Conservation (phyloP, 441 rosid species). For the Erodium chrysanthum region DNA sequence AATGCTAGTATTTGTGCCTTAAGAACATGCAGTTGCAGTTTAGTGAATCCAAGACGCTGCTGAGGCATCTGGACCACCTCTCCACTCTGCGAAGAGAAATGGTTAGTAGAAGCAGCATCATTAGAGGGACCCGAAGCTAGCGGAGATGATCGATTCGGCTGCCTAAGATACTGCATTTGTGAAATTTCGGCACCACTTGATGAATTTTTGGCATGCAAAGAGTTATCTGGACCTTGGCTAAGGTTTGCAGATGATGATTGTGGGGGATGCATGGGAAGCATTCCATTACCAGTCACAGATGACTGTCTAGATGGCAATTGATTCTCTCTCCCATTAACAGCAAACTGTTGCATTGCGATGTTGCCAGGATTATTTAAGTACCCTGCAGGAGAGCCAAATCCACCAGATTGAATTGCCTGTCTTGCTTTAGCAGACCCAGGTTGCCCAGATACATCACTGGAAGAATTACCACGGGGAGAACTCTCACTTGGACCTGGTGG, state of each 20-base stretch:
- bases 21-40: constrained; percentile 92
- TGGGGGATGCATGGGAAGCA: constrained; percentile 60
- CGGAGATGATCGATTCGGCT: constrained; percentile 47
- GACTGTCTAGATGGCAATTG: constrained; percentile 52
- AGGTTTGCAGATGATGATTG: constrained; percentile 43
- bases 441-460: constrained; percentile 75
- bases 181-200: constrained; percentile 39
- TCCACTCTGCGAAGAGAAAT: constrained; percentile 42
- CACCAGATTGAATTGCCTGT: constrained; percentile 37
- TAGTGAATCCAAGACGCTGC: constrained; percentile 68
- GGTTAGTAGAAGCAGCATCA: constrained; percentile 38
- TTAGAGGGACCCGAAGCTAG: constrained; percentile 44
- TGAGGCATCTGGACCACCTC: constrained; percentile 43
- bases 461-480: constrained; percentile 74
- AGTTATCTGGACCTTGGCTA: constrained; percentile 46
- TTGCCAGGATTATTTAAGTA: constrained; percentile 33
- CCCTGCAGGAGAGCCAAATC: constrained; percentile 53
- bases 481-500: constrained; percentile 57
- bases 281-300: constrained; percentile 51
- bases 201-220: constrained; percentile 41
- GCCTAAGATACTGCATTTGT: constrained; percentile 65
- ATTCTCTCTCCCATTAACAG: constrained; percentile 59
- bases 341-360: constrained; percentile 47
- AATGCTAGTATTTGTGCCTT: constrained; percentile 98
- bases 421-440: constrained; percentile 67